Evolutionary conservation across 805 yeast genomes (phyloP).

Genomic region (Scheffersomyces coipomensis): DNA sequence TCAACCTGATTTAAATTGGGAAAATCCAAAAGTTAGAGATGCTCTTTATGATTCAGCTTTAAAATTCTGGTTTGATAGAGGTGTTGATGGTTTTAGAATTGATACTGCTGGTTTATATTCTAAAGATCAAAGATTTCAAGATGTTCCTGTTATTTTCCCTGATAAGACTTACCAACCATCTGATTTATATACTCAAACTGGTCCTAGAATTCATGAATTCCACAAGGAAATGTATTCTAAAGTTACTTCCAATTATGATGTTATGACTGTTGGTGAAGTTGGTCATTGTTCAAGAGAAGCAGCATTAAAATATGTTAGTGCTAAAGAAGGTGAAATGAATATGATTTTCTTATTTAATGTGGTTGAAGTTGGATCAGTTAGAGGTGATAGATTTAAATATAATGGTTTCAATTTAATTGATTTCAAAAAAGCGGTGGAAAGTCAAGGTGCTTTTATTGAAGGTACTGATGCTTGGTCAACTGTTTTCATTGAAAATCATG

Average conservation of each 20-base stretch:
- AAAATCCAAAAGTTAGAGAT: conserved; percentile 37
- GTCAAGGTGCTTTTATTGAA: conserved; percentile 37
- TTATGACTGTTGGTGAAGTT: conserved; percentile 59
- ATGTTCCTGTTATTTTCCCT: conserved; percentile 47
- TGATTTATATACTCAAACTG: conserved; percentile 31
- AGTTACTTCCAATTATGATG: conserved; percentile 47
- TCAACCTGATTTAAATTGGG: conserved; percentile 67
- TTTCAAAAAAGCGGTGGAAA: conserved; percentile 39
- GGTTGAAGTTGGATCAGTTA: conserved; percentile 35
- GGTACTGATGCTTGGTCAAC: conserved; percentile 59
- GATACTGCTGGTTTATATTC: conserved; percentile 56
- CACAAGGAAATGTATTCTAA: conserved; percentile 49
- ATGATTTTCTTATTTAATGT: conserved; percentile 34
- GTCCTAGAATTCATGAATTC: conserved; percentile 59
- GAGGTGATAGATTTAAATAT: conserved; percentile 33
- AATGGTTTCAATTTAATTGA: conserved; percentile 35
- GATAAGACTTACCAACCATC: conserved; percentile 41
- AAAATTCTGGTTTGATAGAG: conserved; percentile 54
- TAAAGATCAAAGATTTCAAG: conserved; percentile 44
- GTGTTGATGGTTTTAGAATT: conserved; percentile 59
- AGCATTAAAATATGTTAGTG: conserved; percentile 42
- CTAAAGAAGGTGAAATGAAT: conserved; percentile 33
- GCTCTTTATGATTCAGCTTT: conserved; percentile 48
- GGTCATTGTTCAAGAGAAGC: conserved; percentile 42
- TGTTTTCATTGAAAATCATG: conserved; percentile 56